Base-by-base conservation (phyloP, 1,284 basidiomycete genomes). In the Ustilago lituana region DNA sequence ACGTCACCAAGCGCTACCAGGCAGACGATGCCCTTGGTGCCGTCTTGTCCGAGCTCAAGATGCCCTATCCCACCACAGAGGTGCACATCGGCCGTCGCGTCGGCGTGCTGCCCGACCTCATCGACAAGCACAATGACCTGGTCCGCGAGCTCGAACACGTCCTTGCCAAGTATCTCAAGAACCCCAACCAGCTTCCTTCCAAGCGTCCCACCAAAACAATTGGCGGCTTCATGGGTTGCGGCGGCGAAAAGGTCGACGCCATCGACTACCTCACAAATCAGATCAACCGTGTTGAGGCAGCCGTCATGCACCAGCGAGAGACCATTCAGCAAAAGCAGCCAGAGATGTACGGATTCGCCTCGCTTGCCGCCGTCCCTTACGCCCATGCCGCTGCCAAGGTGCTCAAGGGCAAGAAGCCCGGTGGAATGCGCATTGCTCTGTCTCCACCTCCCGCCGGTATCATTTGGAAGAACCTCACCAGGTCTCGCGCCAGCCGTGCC, bases 51-150 rank as follows among this genome's bases (percentile, higher is more conserved):
- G 66, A 73, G 38, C 65, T 77, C 56, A 68, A 73, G 23, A 88
- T 91, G 36, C 90, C 90, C 2, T 93, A 93, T 81, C 91, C 91
- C 0, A 90, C 91, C 0, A 91, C 90, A 1, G 89, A 90, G 33
- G 90, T 93, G 3, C 90, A 92, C 82, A 90, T 93, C 55, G 90
- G 90, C 32, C 86, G 89, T 37, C 86, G 86, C 53, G 90, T 92
- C 20, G 91, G 90, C 23, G 84, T 86, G 27, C 86, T 93, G 2
- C 90, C 91, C 0, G 87, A 90, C 56, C 84, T 92, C 47, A 89
- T 93, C 70, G 88, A 93, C 46, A 89, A 89, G 68, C 93, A 96
- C 84, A 94, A 94, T 83, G 84, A 90, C 46, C 89, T 91, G 12
- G 93, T 97, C 14, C 85, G 89, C 43, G 89, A 93, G 62, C 87